phyloP scores from a whole-genome alignment of 768 basidiomycete species.

The Chiua virens region DNA sequence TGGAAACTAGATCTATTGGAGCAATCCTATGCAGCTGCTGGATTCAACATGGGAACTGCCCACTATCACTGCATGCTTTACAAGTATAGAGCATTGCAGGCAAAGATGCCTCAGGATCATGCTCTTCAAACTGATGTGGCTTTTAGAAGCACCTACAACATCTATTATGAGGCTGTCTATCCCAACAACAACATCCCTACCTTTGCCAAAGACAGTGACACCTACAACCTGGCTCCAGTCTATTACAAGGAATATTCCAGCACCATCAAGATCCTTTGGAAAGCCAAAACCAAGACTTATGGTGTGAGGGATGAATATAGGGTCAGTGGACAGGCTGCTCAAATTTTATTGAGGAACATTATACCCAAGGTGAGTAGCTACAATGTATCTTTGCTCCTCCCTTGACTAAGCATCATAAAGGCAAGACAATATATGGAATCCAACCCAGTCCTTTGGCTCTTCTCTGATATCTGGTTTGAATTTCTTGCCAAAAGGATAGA shows the following conservation, averaged over 20 bases:
- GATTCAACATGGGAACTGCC: background rate
- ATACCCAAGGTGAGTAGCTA: background rate
- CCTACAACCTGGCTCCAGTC: conserved; percentile 7
- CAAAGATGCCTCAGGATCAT: conserved; percentile 10
- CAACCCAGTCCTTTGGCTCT: conserved; percentile 6
- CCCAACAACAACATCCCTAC: conserved; percentile 5
- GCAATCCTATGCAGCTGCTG: conserved; percentile 9
- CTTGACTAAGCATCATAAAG: background rate
- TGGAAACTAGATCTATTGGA: conserved; percentile 9
- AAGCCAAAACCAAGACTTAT: conserved; percentile 3
- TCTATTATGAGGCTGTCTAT: conserved; percentile 10
- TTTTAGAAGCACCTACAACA: conserved; percentile 18
- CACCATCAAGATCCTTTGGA: background rate
- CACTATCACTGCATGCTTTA: conserved; percentile 10
- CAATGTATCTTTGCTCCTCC: background rate
- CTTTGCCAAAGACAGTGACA: conserved; percentile 6
- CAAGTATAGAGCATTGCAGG: conserved; percentile 15
- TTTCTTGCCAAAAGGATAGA: background rate
- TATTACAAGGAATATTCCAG: background rate
- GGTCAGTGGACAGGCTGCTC: conserved; percentile 3
- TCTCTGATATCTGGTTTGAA: conserved; percentile 1
- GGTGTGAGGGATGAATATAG: conserved; percentile 6
- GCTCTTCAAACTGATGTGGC: conserved; percentile 2
- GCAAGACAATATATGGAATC: background rate
- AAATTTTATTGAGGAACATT: background rate